Conservation (phyloP, 495 filamentous ascomycete species). For the Xylaria cubensis region DNA sequence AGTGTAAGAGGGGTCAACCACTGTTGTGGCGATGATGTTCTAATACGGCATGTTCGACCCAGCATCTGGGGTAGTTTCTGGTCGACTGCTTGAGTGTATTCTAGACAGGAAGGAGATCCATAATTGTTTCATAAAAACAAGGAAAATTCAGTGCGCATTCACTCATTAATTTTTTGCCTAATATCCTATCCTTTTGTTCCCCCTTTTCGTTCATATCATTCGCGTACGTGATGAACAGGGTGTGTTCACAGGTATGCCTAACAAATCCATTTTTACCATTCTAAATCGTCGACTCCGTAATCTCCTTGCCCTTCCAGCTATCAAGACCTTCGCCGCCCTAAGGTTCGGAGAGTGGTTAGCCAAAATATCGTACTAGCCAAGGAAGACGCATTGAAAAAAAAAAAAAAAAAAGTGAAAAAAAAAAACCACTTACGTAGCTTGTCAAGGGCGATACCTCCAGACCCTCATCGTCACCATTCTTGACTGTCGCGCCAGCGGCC, state of each 20-base stretch:
- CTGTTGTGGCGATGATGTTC: background rate
- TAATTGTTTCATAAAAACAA: background rate
- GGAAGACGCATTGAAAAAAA: background rate
- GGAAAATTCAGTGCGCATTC: slow-evolving; percentile 4
- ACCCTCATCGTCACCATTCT: slow-evolving; percentile 74
- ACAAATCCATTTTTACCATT: background rate
- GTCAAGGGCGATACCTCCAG: slow-evolving; percentile 92
- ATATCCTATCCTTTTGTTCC: slow-evolving; percentile 13
- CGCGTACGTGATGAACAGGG: slow-evolving; percentile 3
- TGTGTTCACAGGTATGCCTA: slow-evolving; percentile 8
- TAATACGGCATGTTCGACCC: background rate
- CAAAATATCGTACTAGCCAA: background rate
- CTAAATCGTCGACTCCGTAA: slow-evolving; percentile 66
- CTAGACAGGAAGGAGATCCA: background rate
- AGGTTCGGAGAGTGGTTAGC: slow-evolving; percentile 35
- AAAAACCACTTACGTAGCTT: slow-evolving; percentile 82
- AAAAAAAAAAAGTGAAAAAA: background rate
- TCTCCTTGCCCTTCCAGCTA: slow-evolving; percentile 72
- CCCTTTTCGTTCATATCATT: slow-evolving; percentile 19
- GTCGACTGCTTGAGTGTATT: background rate
- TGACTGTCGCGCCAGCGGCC: slow-evolving; percentile 76
- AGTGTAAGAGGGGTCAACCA: background rate
- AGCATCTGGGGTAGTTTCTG: background rate
- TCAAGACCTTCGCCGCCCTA: slow-evolving; percentile 92
- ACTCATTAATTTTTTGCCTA: slow-evolving; percentile 7